phyloP scores from a whole-genome alignment of 129 eudicot genomes.

The Artemisia argyi region DNA sequence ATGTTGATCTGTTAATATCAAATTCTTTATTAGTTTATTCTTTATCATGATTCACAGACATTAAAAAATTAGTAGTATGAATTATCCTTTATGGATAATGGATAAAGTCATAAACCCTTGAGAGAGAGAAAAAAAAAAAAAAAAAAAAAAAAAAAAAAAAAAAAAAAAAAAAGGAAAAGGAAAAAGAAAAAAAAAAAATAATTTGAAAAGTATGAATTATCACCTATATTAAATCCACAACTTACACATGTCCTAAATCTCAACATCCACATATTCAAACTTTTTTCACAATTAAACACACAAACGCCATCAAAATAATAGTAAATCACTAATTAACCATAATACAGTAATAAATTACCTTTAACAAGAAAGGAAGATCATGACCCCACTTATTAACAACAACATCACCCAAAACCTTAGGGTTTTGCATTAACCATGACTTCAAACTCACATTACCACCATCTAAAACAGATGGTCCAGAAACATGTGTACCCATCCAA shows the following conservation, averaged over 20 bases:
- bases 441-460: slow-evolving; percentile 42
- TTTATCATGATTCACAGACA: too few species aligned
- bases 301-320: neutral
- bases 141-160: too few species aligned
- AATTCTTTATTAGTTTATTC: neutral
- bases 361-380: slow-evolving; percentile 79
- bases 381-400: slow-evolving; percentile 69
- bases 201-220: neutral
- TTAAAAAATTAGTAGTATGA: too few species aligned
- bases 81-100: too few species aligned
- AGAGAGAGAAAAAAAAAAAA: too few species aligned
- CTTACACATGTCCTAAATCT: neutral
- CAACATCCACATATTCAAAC: neutral
- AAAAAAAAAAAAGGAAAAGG: too few species aligned
- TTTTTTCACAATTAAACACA: too few species aligned
- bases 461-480: slow-evolving; percentile 64
- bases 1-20: neutral
- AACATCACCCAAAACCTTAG: slow-evolving; percentile 74
- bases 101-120: too few species aligned
- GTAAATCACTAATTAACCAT: neutral
- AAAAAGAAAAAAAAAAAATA: too few species aligned
- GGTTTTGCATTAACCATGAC: slow-evolving; percentile 69
- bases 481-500: slow-evolving; percentile 95
- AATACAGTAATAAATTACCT: slow-evolving; percentile 42
- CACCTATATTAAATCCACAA: neutral